Conservation (phyloP, 352 stramenopile species). For the Halophytophthora batemanensis region DNA sequence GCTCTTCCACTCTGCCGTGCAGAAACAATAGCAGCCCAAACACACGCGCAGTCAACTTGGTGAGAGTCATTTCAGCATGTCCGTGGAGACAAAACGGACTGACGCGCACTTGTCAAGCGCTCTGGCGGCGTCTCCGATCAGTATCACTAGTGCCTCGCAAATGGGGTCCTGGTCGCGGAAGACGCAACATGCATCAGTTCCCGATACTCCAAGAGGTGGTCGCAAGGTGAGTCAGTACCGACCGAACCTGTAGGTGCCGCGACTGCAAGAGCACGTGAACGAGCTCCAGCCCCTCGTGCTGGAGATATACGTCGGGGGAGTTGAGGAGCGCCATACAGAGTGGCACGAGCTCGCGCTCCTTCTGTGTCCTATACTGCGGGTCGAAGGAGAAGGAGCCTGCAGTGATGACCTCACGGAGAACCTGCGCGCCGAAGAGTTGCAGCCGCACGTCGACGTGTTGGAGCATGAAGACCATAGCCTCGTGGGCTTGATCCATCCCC, state of each 20-base stretch:
- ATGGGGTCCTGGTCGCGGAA: constrained; percentile 24
- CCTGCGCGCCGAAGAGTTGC: constrained; percentile 53
- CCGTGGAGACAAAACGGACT: not conserved
- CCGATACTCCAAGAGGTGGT: not conserved
- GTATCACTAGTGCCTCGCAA: constrained; percentile 31
- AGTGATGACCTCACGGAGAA: constrained; percentile 54
- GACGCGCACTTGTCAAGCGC: constrained; percentile 31
- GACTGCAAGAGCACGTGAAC: constrained; percentile 45
- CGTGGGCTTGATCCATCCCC: constrained; percentile 23
- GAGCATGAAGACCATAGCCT: constrained; percentile 46
- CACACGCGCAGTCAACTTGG: not conserved
- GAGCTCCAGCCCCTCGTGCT: constrained; percentile 62
- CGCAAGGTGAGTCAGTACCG: not conserved
- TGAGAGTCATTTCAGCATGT: constrained; percentile 1
- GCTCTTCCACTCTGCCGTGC: constrained; percentile 26
- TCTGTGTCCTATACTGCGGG: constrained; percentile 25
- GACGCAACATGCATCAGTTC: not conserved
- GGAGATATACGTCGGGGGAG: constrained; percentile 33
- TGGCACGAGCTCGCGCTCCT: constrained; percentile 35
- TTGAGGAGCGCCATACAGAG: constrained; percentile 34
- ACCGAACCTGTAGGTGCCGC: constrained; percentile 29
- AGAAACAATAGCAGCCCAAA: not conserved
- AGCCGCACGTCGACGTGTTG: constrained; percentile 24
- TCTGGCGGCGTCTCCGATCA: constrained; percentile 39
- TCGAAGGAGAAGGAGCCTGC: constrained; percentile 54